Evolutionary conservation across 305 asterid species (phyloP).

Genomic region (Fraxinus baroniana): DNA sequence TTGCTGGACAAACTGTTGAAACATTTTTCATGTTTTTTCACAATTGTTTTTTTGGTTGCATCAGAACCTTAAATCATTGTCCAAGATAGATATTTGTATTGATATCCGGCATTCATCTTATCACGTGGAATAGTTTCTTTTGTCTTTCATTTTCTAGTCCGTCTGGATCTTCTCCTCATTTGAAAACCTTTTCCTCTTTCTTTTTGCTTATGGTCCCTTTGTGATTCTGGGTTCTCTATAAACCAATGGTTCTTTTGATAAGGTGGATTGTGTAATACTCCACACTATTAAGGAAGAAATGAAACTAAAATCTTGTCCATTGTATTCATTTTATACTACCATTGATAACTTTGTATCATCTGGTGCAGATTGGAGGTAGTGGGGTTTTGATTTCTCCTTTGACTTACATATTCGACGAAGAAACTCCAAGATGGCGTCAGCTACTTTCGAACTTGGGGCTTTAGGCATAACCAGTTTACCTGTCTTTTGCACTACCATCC

Average conservation of each 20-base stretch:
- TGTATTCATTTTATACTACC: background rate
- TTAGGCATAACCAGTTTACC: constrained; percentile 20
- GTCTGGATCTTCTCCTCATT: background rate
- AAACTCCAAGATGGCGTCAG: constrained; percentile 93
- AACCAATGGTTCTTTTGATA: background rate
- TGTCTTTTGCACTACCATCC: background rate
- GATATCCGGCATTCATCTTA: background rate
- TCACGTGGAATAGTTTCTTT: background rate
- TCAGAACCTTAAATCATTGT: background rate
- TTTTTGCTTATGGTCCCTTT: background rate
- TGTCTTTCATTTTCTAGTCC: background rate
- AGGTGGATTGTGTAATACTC: background rate
- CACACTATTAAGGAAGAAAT: background rate
- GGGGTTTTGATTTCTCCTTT: constrained; percentile 88
- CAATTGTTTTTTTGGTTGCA: background rate
- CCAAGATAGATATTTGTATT: background rate
- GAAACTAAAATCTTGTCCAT: background rate
- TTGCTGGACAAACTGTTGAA: background rate
- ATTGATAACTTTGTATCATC: background rate
- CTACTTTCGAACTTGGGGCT: constrained; percentile 47
- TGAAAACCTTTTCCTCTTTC: background rate
- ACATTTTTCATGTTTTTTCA: background rate
- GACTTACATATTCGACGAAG: constrained; percentile 94
- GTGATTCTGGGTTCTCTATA: background rate
- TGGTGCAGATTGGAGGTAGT: constrained; percentile 90